Evolutionary conservation across 1,284 basidiomycete species (phyloP), one percentile per base, ranked within the genome.

Genomic region (Rhodotorula sp.): DNA sequence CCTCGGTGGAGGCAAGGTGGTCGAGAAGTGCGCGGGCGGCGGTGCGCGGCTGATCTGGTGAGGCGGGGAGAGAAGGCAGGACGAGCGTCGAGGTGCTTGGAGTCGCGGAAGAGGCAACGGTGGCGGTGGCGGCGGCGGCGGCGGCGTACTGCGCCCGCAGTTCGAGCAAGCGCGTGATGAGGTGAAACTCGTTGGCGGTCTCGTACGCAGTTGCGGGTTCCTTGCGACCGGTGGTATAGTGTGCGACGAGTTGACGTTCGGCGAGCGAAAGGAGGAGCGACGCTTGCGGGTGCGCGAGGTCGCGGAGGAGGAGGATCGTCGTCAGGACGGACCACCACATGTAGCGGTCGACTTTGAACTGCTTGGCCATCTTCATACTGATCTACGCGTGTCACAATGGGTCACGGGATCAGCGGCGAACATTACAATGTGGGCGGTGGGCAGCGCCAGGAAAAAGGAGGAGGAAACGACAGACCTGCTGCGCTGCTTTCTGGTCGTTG

Each of bases 281-380:
- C 5, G 91, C 83, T 43, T 72, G 43, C 57, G 92, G 85, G 78
- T 90, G 85, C 78, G 92, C 88, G 43, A 90, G 87, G 78, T 94
- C 91, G 59, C 76, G 76, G 23, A 81, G 76, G 47, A 81, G 91
- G n/a, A 93, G 86, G 52, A 92, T 84, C 16, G 90, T 87, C 72
- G 89, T 87, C 77, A 91, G 88, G 43, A 91, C 86, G 73, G 86
- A 89, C 91, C 91, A 94, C 81, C 90, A 93, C 57, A 92, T 82
- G 80, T 91, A 93, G 60, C 88, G 85, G 67, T 91, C 89, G 43
- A 90, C 87, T 69, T 88, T 86, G 79, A 91, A 91, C 74, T 88
- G 87, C 77, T 89, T 91, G 82, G 88, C 85, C 87, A 92, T 87
- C 78, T 87, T 87, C 56, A 76, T 79, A 71, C 58, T 72, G 73